Evolutionary conservation across 257 asterid species (phyloP), one percentile per base, ranked within the genome.

Genomic region (Nicotiana tabacum): DNA sequence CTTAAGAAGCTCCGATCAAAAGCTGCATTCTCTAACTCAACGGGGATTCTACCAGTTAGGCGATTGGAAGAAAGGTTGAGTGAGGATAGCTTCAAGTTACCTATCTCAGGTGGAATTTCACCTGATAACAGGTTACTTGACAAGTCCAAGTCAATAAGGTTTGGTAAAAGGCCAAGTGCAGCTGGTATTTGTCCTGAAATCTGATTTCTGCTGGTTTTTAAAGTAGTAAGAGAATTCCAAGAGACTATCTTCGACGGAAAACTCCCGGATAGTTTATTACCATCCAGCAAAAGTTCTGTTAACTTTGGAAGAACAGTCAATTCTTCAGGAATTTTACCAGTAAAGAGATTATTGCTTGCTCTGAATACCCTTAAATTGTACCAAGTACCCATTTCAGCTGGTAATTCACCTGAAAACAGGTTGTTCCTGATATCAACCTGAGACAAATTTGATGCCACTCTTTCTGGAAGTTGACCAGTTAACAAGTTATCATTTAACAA

Each of bases 51-150:
- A 21, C 78, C 78, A 1, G 78, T 17, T 10, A 70, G 30, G 27
- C 8, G 78, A 70, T 70, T 70, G 29, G 78, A 70, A 24, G 78
- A 70, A 9, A 70, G 78, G 56, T 70, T 70, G 32, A 70, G 58
- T 39, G 58, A 70, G 17, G 32, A 2, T 39, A 9, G 24, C 55
- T 10, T 70, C 32, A 70, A 18, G 18, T 27, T 33, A 27, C 78
- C 78, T 9, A 70, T 37, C n/a, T 70, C 58, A 18, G 58, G 55
- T 70, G 78, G 78, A 24, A 70, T 70, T 18, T 70, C 78, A 9
- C 78, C 58, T 24, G 78, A 70, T 11, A 70, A 70, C 27, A 39
- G 58, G 21, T 70, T 70, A 18, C 18, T 51, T 8, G 58, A 70
- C 78, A 70, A 51, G 35, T 70, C 78, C 56, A 70, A 17, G 27